Evolutionary conservation across 106 monocot species (phyloP).

Genomic region (Agapanthus africanus): DNA sequence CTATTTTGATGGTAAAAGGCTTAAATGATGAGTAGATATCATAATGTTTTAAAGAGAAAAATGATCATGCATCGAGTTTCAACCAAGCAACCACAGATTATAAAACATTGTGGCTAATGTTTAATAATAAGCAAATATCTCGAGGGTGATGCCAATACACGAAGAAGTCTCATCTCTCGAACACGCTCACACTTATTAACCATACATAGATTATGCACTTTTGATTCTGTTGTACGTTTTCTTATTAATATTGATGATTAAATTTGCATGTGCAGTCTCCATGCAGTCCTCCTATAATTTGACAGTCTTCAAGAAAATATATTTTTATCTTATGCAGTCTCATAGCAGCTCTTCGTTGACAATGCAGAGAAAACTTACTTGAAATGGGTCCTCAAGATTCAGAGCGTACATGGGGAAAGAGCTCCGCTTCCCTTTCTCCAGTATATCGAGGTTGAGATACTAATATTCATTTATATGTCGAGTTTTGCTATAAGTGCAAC

Average conservation of each 20-base stretch:
- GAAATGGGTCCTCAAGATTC: conserved; percentile 69
- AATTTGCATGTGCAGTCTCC: background rate
- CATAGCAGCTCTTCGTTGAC: background rate
- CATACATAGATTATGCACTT: background rate
- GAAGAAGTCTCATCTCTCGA: background rate
- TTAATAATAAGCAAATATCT: background rate
- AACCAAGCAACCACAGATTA: too few species aligned
- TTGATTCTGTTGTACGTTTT: background rate
- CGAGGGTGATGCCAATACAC: background rate
- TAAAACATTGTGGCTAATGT: background rate
- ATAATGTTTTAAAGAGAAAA: too few species aligned
- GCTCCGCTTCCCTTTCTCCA: conserved; percentile 74
- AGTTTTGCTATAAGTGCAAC: background rate
- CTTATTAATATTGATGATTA: background rate
- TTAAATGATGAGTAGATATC: too few species aligned
- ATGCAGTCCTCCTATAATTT: background rate
- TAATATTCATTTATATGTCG: background rate
- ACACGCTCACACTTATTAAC: background rate
- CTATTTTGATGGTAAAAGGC: too few species aligned
- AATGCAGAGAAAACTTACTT: conserved; percentile 53
- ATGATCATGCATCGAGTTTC: too few species aligned
- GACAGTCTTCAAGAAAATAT: background rate
- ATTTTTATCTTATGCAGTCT: too few species aligned
- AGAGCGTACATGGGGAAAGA: conserved; percentile 67
- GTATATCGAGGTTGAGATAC: conserved; percentile 63